A percentile compares a stretch with the other conserved stretches of the same genome.
These are phyloP conservation scores for Mortierella sp. DNA, from an alignment of 371 early-diverging fungal species.

Conservation along the genomic window DNA sequence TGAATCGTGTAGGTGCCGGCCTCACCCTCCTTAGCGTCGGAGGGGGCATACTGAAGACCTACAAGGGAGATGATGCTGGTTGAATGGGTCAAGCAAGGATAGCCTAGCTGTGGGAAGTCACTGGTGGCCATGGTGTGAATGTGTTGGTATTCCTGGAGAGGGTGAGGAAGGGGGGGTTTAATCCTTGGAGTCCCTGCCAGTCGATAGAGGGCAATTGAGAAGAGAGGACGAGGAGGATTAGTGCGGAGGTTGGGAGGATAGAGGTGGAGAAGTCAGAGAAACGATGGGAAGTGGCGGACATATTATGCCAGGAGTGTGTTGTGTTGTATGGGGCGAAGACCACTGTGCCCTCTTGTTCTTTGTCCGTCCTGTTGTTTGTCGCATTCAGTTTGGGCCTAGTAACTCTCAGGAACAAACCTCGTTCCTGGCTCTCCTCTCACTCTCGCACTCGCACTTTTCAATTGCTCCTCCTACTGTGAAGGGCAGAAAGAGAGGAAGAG, in stretches of 20 bases:
- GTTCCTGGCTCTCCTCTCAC: too few relatives aligned
- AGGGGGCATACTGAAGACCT: constrained; percentile 21
- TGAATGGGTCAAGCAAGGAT: constrained; percentile 37
- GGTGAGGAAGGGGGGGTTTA: background rate
- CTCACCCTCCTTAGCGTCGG: background rate
- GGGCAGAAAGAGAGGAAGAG: too few relatives aligned
- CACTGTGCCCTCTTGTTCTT: too few relatives aligned
- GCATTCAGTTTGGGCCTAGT: background rate
- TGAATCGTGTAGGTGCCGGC: constrained; percentile 28
- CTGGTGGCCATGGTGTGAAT: background rate
- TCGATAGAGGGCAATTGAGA: too few relatives aligned
- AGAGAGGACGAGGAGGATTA: background rate
- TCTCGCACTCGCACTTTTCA: too few relatives aligned
- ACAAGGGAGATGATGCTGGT: constrained; percentile 18
- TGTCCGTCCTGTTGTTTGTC: background rate
- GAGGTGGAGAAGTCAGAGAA: too few relatives aligned
- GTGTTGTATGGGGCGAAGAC: too few relatives aligned
- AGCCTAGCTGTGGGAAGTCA: constrained; percentile 36
- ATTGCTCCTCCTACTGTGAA: too few relatives aligned
- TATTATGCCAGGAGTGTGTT: too few relatives aligned
- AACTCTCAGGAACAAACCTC: too few relatives aligned
- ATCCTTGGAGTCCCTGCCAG: background rate
- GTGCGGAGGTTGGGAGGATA: too few relatives aligned
- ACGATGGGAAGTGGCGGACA: too few relatives aligned
- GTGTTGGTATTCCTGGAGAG: background rate